These are phyloP conservation scores for Annona cherimola DNA, from an alignment of 164 flowering plant genomes.

Conservation along the genomic window DNA sequence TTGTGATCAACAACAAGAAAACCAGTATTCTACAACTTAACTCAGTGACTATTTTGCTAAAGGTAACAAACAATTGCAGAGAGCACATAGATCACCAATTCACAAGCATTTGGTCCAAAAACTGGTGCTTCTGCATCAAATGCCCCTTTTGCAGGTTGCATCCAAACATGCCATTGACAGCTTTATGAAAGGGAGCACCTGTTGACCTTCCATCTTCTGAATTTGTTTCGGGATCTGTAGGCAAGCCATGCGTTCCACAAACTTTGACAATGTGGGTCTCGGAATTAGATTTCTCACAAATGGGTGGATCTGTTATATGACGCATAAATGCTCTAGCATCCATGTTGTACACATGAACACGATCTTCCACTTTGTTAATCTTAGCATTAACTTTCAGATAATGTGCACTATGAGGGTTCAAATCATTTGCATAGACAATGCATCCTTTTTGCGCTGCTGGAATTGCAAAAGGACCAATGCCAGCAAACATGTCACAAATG, in stretches of 20 bases:
- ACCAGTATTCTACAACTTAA: no score
- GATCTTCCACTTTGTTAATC: slow-evolving; percentile 71
- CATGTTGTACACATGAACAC: slow-evolving; percentile 57
- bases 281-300: slow-evolving; percentile 26
- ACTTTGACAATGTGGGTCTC: slow-evolving; percentile 20
- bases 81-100: no score
- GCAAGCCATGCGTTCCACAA: slow-evolving; percentile 16
- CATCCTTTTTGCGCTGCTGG: slow-evolving; percentile 98
- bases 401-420: slow-evolving; percentile 76
- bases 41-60: no score
- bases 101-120: no score
- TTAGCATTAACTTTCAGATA: slow-evolving; percentile 86
- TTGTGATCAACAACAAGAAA: no score
- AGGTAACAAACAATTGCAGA: no score
- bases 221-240: slow-evolving; percentile 13
- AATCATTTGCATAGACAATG: slow-evolving; percentile 86
- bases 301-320: slow-evolving; percentile 46
- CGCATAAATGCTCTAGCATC: slow-evolving; percentile 81
- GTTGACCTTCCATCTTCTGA: slow-evolving; percentile 19
- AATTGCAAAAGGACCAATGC: slow-evolving; percentile 95
- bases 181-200: slow-evolving; percentile 25
- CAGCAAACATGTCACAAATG: slow-evolving; percentile 97
- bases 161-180: background rate
- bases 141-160: no score
- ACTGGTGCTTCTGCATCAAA: no score